Conservation (phyloP, 176 grass and related monocot genomes). For the Stipa capillata region DNA sequence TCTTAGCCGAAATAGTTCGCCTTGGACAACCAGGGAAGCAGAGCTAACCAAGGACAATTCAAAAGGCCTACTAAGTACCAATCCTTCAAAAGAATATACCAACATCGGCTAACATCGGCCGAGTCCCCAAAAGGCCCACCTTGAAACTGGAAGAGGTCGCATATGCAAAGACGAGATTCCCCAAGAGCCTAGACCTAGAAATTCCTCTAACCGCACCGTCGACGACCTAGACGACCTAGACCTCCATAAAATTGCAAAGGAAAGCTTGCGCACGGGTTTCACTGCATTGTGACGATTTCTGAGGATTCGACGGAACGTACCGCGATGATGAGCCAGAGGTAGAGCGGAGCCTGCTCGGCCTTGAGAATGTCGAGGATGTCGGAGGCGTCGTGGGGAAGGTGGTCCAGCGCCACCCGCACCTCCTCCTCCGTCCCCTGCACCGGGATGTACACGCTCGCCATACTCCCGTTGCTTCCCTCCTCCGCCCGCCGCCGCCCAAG, state of each 20-base stretch:
- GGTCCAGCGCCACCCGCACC: constrained; percentile 80
- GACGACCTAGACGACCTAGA: not conserved
- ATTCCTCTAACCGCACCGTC: not conserved
- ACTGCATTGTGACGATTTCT: not conserved
- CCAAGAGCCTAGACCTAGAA: constrained; percentile 1
- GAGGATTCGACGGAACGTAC: constrained; percentile 12
- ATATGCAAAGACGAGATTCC: not conserved
- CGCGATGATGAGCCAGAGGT: constrained; percentile 93
- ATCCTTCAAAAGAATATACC: not conserved
- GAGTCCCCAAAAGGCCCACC: not conserved
- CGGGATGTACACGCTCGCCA: constrained; percentile 82
- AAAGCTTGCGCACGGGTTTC: not conserved
- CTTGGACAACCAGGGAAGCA: not conserved
- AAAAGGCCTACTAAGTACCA: no score
- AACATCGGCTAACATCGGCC: not conserved
- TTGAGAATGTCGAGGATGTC: constrained; percentile 98
- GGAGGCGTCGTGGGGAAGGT: constrained; percentile 69
- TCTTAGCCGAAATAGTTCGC: not conserved
- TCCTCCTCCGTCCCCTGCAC: constrained; percentile 98
- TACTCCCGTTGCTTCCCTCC: constrained; percentile 21
- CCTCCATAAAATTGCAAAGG: not conserved
- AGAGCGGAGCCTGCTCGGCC: constrained; percentile 89
- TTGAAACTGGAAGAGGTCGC: not conserved
- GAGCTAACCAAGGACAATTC: not conserved
- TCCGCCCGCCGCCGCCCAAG: not conserved